Conservation (phyloP, 192 early-diverging fungal species). For the Gryganskiella cystojenkinii region DNA sequence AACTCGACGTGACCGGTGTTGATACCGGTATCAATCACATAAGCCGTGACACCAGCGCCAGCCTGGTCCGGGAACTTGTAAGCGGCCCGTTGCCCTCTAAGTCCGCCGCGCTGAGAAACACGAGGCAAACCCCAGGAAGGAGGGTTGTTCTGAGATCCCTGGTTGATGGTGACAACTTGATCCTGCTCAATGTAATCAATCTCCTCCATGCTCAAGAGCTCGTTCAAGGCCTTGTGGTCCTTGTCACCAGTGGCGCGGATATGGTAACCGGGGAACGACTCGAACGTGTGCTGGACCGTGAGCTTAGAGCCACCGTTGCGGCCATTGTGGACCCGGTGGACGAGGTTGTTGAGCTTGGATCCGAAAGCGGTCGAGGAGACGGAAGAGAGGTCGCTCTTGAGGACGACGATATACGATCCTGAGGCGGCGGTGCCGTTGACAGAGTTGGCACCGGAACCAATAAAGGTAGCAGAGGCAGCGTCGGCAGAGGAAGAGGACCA, state of each 20-base stretch:
- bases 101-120: conserved; percentile 54
- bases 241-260: conserved; percentile 68
- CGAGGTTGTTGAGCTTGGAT: conserved; percentile 49
- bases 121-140: conserved; percentile 58
- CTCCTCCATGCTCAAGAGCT: conserved; percentile 28
- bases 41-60: conserved; percentile 65
- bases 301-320: conserved; percentile 5
- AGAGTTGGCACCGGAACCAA: conserved; percentile 15
- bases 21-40: conserved; percentile 72
- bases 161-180: conserved; percentile 52
- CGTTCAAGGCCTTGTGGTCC: conserved; percentile 52
- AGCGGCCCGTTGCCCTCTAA: conserved; percentile 32
- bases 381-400: conserved; percentile 58
- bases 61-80: conserved; percentile 66
- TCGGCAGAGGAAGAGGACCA: conserved; percentile 15
- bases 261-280: conserved; percentile 51
- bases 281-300: conserved; percentile 16
- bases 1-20: conserved; percentile 74
- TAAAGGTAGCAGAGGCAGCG: conserved; percentile 22
- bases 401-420: conserved; percentile 72
- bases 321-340: conserved; percentile 37
- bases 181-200: conserved; percentile 65
- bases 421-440: conserved; percentile 58
- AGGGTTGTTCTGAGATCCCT: conserved; percentile 16
- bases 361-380: conserved; percentile 7